Evolutionary conservation across 306 rosid species (phyloP), one percentile per base, ranked within the genome.

Genomic region (Neltuma alba): DNA sequence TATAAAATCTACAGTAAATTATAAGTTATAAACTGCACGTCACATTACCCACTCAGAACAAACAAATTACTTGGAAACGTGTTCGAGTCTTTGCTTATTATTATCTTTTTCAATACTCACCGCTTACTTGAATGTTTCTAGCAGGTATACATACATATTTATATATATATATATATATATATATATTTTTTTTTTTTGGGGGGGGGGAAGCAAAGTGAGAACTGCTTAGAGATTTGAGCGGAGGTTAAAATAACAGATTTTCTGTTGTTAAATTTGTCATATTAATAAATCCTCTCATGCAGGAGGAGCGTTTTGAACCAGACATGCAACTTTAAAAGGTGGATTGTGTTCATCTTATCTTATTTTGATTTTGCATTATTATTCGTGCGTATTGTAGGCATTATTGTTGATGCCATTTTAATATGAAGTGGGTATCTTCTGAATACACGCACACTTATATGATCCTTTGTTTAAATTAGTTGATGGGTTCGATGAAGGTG

Each of bases 241-340:
- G 14, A 11, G 66, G 11, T 42, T 3, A 42, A 42, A 14, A 3
- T 0, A 73, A 57, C 7, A 34, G 36, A 72, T 10, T 40, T 36
- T 21, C 4, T 18, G 55, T 5, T 8, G 7, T 40, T 25, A 41
- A 68, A 41, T 21, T 25, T 68, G 34, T 68, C 30, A 68, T 12
- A 21, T 77, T 28, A 55, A 25, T 78, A 18, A 48, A 63, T 76
- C 63, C 37, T 72, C 7, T 70, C 23, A 74, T 83, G 80, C 73
- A 80, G 84, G 82, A 62, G 64, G 84, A 61, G 69, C 58, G 55
- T 47, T 79, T 67, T 76, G 76, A 65, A 71, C 76, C 33, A 60
- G 66, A 50, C 74, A 65, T 40, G 60, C 45, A 41, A 66, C 74
- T 6, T 54, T 31, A 14, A 7, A 58, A 13, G 42, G 55, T 52